phyloP scores from a whole-genome alignment of 208 protist species.

The Trypanosoma lewisi region DNA sequence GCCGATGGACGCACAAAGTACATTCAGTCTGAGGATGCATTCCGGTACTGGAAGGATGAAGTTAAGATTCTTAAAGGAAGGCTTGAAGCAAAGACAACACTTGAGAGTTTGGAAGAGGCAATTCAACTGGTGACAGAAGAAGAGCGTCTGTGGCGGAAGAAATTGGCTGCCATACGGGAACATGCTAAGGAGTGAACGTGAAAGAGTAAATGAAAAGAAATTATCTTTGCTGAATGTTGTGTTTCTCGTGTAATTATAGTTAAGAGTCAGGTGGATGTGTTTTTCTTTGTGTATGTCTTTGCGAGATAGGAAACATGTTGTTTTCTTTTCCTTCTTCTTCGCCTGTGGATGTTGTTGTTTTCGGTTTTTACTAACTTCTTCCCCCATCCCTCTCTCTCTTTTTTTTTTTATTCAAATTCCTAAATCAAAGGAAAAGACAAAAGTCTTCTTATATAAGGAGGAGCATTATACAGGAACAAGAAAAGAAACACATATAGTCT shows the following conservation, averaged over 20 bases:
- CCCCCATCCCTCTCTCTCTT: too few relatives aligned
- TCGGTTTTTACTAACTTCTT: too few relatives aligned
- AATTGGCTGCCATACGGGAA: not conserved
- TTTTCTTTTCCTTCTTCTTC: too few relatives aligned
- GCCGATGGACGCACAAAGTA: constrained; percentile 30
- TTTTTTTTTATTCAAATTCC: too few relatives aligned
- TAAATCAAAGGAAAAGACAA: too few relatives aligned
- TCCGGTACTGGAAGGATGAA: constrained; percentile 18
- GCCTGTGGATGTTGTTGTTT: too few relatives aligned
- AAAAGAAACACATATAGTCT: too few relatives aligned
- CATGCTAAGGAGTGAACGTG: not conserved
- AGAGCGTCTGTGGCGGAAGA: not conserved
- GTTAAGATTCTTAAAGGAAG: constrained; percentile 22
- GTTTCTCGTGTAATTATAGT: not conserved
- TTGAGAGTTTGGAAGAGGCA: constrained; percentile 7
- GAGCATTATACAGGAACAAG: too few relatives aligned
- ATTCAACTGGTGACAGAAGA: constrained; percentile 7
- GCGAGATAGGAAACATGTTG: too few relatives aligned
- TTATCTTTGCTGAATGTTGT: not conserved
- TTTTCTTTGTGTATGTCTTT: too few relatives aligned
- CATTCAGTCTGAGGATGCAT: constrained; percentile 23
- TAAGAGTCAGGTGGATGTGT: not conserved
- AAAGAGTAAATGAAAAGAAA: not conserved
- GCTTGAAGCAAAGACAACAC: constrained; percentile 5
- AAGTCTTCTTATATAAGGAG: too few relatives aligned